These are phyloP conservation scores for Juncus inflexus DNA, from an alignment of 176 grass and related monocot species.

Conservation along the genomic window DNA sequence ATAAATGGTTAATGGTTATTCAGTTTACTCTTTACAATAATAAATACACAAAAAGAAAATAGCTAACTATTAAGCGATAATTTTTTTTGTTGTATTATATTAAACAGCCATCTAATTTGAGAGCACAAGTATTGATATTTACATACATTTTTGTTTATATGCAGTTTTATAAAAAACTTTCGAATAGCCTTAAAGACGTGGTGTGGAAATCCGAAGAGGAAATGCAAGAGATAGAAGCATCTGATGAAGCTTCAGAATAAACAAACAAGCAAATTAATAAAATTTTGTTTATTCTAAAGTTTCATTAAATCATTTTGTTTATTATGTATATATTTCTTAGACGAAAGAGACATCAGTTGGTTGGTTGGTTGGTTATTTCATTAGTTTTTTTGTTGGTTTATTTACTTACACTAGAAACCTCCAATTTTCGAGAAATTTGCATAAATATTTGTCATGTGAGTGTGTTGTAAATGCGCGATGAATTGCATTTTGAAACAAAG, in stretches of 20 bases:
- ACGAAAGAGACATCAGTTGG: conserved; percentile 22
- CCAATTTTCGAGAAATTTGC: conserved; percentile 13
- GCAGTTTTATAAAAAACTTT: conserved; percentile 94
- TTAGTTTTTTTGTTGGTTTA: not conserved
- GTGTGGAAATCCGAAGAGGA: conserved; percentile 85
- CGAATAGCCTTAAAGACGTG: conserved; percentile 72
- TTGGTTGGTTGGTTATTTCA: conserved; percentile 33
- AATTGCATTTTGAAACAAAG: not conserved
- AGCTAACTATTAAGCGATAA: not conserved
- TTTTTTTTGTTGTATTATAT: not conserved
- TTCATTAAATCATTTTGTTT: not conserved
- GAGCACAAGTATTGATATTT: not conserved
- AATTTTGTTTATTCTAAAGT: conserved; percentile 13
- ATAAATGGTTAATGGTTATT: not conserved
- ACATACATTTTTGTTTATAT: not conserved
- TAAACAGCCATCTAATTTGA: too few relatives aligned
- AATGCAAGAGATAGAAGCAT: conserved; percentile 33
- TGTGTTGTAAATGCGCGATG: conserved; percentile 14
- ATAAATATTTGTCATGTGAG: not conserved
- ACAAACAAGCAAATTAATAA: not conserved
- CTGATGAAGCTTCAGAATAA: conserved; percentile 18
- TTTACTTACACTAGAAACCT: conserved; percentile 9
- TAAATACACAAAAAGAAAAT: not conserved
- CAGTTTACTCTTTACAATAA: not conserved
- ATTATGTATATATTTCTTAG: conserved; percentile 21